Conservation (phyloP, 179 eudicot species). For the Beta macrorhiza region DNA sequence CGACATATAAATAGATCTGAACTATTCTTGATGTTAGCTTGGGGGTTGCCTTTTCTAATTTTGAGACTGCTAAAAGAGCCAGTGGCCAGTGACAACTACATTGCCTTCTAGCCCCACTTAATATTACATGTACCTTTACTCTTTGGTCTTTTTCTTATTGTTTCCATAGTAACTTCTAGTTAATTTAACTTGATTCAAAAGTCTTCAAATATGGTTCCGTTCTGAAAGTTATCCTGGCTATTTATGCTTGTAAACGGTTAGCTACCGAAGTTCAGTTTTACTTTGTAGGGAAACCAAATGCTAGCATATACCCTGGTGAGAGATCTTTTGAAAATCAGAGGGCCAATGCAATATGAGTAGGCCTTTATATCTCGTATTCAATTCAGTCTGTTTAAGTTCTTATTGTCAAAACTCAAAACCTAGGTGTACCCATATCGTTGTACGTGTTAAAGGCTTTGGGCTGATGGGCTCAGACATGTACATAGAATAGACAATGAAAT, state of each 20-base stretch:
- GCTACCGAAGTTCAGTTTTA: neutral
- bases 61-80: neutral
- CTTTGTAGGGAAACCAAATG: neutral
- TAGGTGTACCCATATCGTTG: neutral
- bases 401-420: neutral
- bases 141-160: neutral
- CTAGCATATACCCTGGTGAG: neutral
- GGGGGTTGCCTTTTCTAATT: neutral
- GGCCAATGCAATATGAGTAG: neutral
- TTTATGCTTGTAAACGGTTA: neutral
- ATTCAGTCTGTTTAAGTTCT: neutral
- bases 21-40: neutral
- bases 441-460: neutral
- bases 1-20: constrained; percentile 1
- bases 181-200: neutral
- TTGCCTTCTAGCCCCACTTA: neutral
- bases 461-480: neutral
- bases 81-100: neutral
- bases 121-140: neutral
- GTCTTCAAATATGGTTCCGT: neutral
- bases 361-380: neutral
- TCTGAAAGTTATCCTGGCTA: neutral
- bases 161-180: neutral
- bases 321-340: neutral
- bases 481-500: neutral